Evolutionary conservation across 2,329 filamentous ascomycete species (phyloP).

Genomic region (Hypoxylon sp.): DNA sequence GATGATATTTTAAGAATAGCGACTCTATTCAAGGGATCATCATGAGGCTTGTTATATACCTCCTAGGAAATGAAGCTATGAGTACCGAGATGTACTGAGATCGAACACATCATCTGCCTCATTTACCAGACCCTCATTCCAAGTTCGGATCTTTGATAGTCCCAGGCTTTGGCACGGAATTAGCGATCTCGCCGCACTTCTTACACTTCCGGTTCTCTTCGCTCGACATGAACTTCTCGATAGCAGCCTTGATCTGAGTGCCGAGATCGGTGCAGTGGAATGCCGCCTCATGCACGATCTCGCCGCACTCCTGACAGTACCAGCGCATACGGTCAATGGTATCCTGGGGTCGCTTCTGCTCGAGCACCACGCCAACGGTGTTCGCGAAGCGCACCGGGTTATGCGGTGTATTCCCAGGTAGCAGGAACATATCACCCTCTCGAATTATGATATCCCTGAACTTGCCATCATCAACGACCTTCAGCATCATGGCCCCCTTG

Average conservation of each 20-base stretch:
- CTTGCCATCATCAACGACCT: conserved; percentile 80
- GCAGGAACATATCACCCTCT: conserved; percentile 93
- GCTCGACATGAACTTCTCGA: conserved; percentile 80
- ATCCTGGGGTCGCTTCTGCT: conserved; percentile 81
- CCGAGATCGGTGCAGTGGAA: conserved; percentile 94
- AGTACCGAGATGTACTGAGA: not conserved
- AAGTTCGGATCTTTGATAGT: conserved; percentile 73
- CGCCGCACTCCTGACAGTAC: conserved; percentile 84
- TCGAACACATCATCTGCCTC: not conserved
- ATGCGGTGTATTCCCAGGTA: conserved; percentile 95
- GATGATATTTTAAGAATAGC: not conserved
- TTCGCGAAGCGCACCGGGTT: conserved; percentile 94
- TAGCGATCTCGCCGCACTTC: conserved; percentile 82
- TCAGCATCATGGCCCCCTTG: conserved; percentile 92
- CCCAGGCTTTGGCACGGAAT: conserved; percentile 75
- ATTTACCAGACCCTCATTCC: conserved; percentile 49
- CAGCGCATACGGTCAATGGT: conserved; percentile 86
- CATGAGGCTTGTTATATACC: not conserved
- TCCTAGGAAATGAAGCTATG: not conserved
- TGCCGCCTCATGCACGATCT: conserved; percentile 84
- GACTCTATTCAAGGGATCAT: not conserved
- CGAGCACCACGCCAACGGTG: conserved; percentile 94
- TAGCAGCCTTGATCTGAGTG: conserved; percentile 93
- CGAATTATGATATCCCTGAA: conserved; percentile 91
- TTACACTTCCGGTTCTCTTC: conserved; percentile 80